Base-by-base conservation (phyloP, 2,329 filamentous ascomycete species). In the Sporothrix curviconia region DNA sequence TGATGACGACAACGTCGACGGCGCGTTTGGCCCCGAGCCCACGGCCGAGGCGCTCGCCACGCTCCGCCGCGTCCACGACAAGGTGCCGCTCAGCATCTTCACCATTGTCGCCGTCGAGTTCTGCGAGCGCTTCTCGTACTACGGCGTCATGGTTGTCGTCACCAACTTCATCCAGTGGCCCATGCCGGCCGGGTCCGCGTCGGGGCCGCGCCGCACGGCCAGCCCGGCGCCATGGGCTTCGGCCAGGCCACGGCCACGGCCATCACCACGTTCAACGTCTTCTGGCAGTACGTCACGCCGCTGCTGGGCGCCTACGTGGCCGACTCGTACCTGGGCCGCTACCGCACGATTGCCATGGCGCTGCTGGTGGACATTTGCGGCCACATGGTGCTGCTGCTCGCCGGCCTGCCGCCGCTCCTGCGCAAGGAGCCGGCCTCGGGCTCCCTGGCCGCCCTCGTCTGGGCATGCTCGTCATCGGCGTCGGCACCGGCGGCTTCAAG, bases 401-500 rank as follows among this genome's bases (percentile, higher is more conserved):
- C 85, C 1, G 84, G 76, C 37, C 68, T 75, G 24, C 75, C 72
- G 59, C 60, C 66, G 7, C 72, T 80, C 2, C 68, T 80, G 24
- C 72, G 69, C 19, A 71, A 70, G 36, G 76, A 60, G 37, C 71
- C 72, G 7, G 74, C 77, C 51, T 76, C 79, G 60, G 74, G n/a
- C n/a, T 77, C 1, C 82, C 82, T 24, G 74, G 76, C 56, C 81
- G 89, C 64, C 79, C 90, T 66, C 84, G 84, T 4, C 71, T 79
- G 55, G 78, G 78, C 63, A 71, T 69, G 24, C 60, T 80, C 37
- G 76, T 76, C 63, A 70, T 89, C 28, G 88, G 88, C 43, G 89
- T 87, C 1, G 88, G 88, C 61, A 86, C n/a, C n/a, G n/a, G n/a
- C n/a, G n/a, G 89, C 66, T 90, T 92, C 80, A 92, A 92, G 76